A percentile compares a stretch with the other conserved stretches of the same genome.
Evolutionary conservation across 139 green algal species (phyloP).

Genomic region (Mesotaenium endlicherianum): DNA sequence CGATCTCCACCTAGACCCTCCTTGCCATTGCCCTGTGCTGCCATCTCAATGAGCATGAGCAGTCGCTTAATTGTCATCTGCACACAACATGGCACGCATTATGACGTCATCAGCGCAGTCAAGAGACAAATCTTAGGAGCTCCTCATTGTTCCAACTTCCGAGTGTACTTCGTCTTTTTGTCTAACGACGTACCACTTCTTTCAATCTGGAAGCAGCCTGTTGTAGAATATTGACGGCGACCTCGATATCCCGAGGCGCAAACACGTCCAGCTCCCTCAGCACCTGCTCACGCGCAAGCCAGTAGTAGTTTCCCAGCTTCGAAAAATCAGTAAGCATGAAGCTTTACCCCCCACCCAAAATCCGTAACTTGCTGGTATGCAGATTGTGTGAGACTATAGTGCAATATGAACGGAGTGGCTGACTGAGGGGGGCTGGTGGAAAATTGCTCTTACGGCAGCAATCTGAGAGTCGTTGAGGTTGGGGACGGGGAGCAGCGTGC

Average conservation of each 20-base stretch:
- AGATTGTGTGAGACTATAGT: neutral
- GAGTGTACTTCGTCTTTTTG: too few species aligned
- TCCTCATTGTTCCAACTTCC: too few species aligned
- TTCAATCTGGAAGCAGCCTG: neutral
- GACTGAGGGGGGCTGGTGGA: too few species aligned
- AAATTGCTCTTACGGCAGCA: conserved; percentile 61
- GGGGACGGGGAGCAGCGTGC: conserved; percentile 86
- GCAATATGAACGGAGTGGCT: neutral
- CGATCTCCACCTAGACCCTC: too few species aligned
- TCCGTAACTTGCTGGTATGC: neutral
- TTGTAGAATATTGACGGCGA: too few species aligned
- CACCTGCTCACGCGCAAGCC: conserved; percentile 45
- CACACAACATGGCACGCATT: too few species aligned
- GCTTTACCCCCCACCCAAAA: neutral
- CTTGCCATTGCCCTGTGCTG: conserved; percentile 60
- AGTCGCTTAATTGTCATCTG: conserved; percentile 92
- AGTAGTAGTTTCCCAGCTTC: neutral
- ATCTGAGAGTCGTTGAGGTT: conserved; percentile 70
- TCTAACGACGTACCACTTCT: too few species aligned
- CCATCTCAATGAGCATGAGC: conserved; percentile 94
- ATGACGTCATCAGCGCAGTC: too few species aligned
- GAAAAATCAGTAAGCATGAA: neutral
- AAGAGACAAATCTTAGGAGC: too few species aligned
- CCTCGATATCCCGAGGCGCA: conserved; percentile 22
- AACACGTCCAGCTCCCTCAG: conserved; percentile 56